phyloP scores from a whole-genome alignment of 2,329 filamentous ascomycete genomes.

The Fusarium succisae region DNA sequence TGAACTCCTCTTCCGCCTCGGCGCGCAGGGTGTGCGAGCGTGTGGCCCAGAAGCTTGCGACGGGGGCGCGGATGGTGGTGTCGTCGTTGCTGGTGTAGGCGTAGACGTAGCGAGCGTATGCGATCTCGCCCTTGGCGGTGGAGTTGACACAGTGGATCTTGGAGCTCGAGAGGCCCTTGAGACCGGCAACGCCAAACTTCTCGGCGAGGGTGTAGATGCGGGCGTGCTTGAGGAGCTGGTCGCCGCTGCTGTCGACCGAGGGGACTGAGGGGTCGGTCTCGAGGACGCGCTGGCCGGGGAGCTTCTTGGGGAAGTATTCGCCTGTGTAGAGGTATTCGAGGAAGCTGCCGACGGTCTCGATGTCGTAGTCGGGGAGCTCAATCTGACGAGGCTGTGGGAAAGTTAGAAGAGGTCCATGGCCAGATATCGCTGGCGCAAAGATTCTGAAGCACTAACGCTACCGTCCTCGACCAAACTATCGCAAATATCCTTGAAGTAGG shows the following conservation, averaged over 20 bases:
- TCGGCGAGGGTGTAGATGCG: slow-evolving; percentile 89
- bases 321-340: slow-evolving; percentile 55
- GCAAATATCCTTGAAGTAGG: slow-evolving; percentile 75
- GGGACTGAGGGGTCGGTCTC: slow-evolving; percentile 75
- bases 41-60: slow-evolving; percentile 42
- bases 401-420: background rate
- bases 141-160: slow-evolving; percentile 94
- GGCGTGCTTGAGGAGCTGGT: slow-evolving; percentile 87
- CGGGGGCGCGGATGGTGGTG: slow-evolving; percentile 34
- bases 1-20: slow-evolving; percentile 88
- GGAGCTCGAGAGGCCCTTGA: slow-evolving; percentile 81
- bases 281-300: slow-evolving; percentile 70
- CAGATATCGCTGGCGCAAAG: background rate
- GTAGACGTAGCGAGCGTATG: slow-evolving; percentile 76
- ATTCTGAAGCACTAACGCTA: slow-evolving; percentile 58
- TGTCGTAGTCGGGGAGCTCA: slow-evolving; percentile 60
- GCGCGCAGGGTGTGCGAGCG: slow-evolving; percentile 76
- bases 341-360: slow-evolving; percentile 51
- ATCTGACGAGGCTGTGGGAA: slow-evolving; percentile 68
- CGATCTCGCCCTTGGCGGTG: slow-evolving; percentile 88
- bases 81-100: slow-evolving; percentile 34
- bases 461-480: slow-evolving; percentile 68
- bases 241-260: slow-evolving; percentile 77
- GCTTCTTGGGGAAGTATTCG: slow-evolving; percentile 76
- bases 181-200: slow-evolving; percentile 72